Percentiles rank a stretch among this genome's conserved stretches.
Conservation (phyloP, 176 grass and related monocot genomes). For the Hsuehochloa calcarea region DNA sequence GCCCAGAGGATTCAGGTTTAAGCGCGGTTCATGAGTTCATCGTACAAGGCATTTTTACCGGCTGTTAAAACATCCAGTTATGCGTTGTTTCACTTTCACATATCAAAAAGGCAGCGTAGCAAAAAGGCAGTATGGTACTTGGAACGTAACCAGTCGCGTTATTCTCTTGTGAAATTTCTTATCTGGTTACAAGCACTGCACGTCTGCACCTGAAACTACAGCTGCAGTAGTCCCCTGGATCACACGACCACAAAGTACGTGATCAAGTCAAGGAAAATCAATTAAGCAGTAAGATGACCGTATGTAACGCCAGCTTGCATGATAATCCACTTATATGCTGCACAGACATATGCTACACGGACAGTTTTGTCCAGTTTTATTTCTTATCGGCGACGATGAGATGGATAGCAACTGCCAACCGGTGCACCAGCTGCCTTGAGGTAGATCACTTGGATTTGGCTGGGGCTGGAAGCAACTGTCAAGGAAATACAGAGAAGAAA, state of each 20-base stretch:
- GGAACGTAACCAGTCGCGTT: background rate
- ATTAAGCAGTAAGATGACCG: background rate
- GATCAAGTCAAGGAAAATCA: background rate
- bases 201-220: background rate
- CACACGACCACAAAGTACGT: background rate
- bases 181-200: background rate
- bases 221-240: background rate
- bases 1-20: background rate
- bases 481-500: background rate
- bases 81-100: background rate
- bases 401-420: background rate
- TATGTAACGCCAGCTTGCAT: background rate
- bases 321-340: conserved; percentile 12
- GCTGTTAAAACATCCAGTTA: background rate
- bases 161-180: background rate
- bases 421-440: background rate
- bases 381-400: background rate
- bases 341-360: conserved; percentile 18
- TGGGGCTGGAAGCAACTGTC: conserved; percentile 67
- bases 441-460: conserved; percentile 53
- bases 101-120: background rate
- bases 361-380: conserved; percentile 33
- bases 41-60: background rate
- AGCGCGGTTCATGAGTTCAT: background rate
- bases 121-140: background rate